Base-by-base conservation (phyloP, 1,284 basidiomycete species). In the Boletus mariae region DNA sequence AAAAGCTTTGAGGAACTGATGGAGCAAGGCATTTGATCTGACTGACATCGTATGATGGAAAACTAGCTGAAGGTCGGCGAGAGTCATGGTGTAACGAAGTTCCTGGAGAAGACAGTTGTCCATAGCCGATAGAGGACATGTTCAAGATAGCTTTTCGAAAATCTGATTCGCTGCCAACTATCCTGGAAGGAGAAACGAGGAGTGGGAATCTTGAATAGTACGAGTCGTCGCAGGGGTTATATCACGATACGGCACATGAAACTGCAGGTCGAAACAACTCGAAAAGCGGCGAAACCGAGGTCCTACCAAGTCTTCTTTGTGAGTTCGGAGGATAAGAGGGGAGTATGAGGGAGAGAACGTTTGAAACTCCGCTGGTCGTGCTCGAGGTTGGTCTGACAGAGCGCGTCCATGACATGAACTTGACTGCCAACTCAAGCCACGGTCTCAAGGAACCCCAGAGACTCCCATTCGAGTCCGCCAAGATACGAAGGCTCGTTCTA, bases 401-500 rank as follows among this genome's bases (percentile, higher is more conserved):
- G 52, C 53, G 46, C 47, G 32, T 49, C 35, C 45, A 41, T 35
- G 47, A 55, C 47, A 42, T 40, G 45, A 49, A 56, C 62, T 44
- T 50, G 63, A 45, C 48, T 35, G 32, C 67, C 43, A 47, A 35
- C 44, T 35, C 49, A 15, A 54, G 35, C 49, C 67, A 71, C 49
- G 68, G 68, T 34, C 65, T 77, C 49, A 74, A 72, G 51, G 75
- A 80, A 54, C 81, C 81, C 15, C 70, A 73, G 44, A 73, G 62
- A n/a, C 72, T 87, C 20, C 73, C 76, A 59, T 82, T 80, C 61
- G 80, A 87, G 62, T 71, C 73, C 25, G 63, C 71, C 55, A 60
- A 59, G 43, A 72, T 76, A 52, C 76, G 84, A 48, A 71, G 84
- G 59, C 71, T 70, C 44, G 84, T 91, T 54, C 75, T 92, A 53